Base-by-base conservation (phyloP, 164 flowering plant genomes). In the Nymphaea thermarum region DNA sequence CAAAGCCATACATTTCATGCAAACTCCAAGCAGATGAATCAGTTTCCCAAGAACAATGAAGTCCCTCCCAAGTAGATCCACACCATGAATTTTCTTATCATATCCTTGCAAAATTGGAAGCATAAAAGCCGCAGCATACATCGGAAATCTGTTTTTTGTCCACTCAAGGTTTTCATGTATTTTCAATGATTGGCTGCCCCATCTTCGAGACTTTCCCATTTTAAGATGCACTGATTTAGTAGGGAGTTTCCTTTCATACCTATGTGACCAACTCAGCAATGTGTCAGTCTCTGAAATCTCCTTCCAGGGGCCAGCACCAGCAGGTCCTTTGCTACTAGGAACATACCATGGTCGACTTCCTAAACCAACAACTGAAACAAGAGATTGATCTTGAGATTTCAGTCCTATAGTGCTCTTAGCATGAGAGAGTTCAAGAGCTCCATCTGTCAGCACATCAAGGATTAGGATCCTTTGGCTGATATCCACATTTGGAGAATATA, bases 71-170 rank as follows among this genome's bases (percentile, higher is more conserved):
- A 94, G 83, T 77, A 94, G 82, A 79, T 94, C 98, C 76, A 94
- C 95, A 62, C 99, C 99, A 72, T 94, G 99, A 72, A 92, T 82
- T 81, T 79, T 94, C 84, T 82, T 91, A 77, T 94, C 99, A 82
- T 82, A 91, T 42, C 88, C 96, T 74, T 86, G 82, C 99, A 94
- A 91, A 43, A 87, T 89, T 55, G 99, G 99, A 68, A 94, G 99
- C 96, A 94, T 91, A 77, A 94, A 94, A 41, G 94, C 98, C 43
- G 99, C 98, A 45, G 96, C 96, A 83, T 90, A 87, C 57, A 84
- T 66, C 42, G 96, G 98, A 72, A 91, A 94, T 53, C 78, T 86
- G 68, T 94, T 94, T 71, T 80, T 85, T 59, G 93, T 79, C 80
- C 77, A 70, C 43, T 85, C 93, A 18, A 70, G 42, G 68, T 69